A percentile compares a stretch with the other conserved stretches of the same genome.
Conservation (phyloP, 2,329 filamentous ascomycete genomes). For the Calonectria hongkongensis region DNA sequence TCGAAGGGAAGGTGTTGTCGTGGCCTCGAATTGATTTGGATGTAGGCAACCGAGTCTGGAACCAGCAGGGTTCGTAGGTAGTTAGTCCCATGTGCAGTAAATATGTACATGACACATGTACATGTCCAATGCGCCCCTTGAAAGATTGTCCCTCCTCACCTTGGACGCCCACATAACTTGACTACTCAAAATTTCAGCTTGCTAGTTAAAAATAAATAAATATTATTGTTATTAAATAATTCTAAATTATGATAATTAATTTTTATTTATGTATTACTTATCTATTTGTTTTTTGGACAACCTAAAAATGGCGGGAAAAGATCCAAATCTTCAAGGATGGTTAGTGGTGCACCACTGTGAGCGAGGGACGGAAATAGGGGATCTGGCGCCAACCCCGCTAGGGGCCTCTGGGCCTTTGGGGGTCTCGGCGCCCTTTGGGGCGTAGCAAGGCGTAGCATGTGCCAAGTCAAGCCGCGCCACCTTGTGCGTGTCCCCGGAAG, state of each 20-base stretch:
- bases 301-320: too few relatives aligned
- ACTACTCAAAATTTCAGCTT: too few relatives aligned
- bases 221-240: too few relatives aligned
- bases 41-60: conserved; percentile 17
- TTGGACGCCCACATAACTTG: too few relatives aligned
- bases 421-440: background rate
- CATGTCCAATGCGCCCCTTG: background rate
- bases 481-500: conserved; percentile 2
- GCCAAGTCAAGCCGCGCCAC: conserved; percentile 8
- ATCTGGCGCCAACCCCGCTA: conserved; percentile 23
- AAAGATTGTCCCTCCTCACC: too few relatives aligned
- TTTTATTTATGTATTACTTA: too few relatives aligned
- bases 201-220: too few relatives aligned
- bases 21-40: conserved; percentile 46
- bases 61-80: conserved; percentile 2
- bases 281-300: too few relatives aligned
- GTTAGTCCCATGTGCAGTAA: background rate
- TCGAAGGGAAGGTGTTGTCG: conserved; percentile 46
- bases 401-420: background rate
- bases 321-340: too few relatives aligned
- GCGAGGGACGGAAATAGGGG: conserved; percentile 31
- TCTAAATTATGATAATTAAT: too few relatives aligned
- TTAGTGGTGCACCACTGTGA: background rate
- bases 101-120: conserved; percentile 3
- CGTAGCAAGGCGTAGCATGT: conserved; percentile 4